These are phyloP conservation scores for Coemansia sp. DNA, from an alignment of 192 early-diverging fungal species.

Conservation along the genomic window DNA sequence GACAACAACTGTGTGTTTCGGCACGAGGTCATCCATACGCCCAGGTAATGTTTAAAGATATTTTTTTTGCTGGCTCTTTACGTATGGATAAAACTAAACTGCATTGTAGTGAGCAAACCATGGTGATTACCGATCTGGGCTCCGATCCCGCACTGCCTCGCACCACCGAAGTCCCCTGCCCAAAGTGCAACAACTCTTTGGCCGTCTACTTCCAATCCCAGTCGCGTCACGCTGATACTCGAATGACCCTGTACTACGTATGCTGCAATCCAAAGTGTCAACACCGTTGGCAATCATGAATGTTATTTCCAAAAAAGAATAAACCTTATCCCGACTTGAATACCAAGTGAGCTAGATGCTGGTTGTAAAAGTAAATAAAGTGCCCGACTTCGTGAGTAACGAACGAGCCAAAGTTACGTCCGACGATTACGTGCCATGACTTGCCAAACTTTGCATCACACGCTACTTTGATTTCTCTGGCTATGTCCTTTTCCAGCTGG, in stretches of 20 bases:
- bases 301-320: slow-evolving; percentile 8
- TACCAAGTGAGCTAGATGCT: slow-evolving; percentile 88
- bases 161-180: slow-evolving; percentile 58
- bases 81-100: slow-evolving; percentile 20
- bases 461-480: slow-evolving; percentile 95
- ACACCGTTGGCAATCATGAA: slow-evolving; percentile 65
- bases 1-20: slow-evolving; percentile 71
- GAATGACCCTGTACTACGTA: slow-evolving; percentile 79
- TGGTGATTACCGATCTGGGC: slow-evolving; percentile 69
- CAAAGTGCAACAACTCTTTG: slow-evolving; percentile 57
- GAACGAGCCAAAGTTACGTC: slow-evolving; percentile 98
- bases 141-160: slow-evolving; percentile 76
- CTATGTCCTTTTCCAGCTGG: slow-evolving; percentile 98
- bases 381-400: slow-evolving; percentile 95
- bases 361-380: slow-evolving; percentile 98
- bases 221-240: slow-evolving; percentile 64
- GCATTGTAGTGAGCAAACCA: slow-evolving; percentile 60
- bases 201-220: slow-evolving; percentile 80
- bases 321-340: slow-evolving; percentile 83
- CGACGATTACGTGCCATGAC: slow-evolving; percentile 99
- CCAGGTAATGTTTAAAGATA: slow-evolving; percentile 19
- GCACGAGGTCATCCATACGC: slow-evolving; percentile 65
- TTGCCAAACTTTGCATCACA: slow-evolving; percentile 97
- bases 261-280: slow-evolving; percentile 67
- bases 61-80: neutral